A percentile compares a stretch with the other conserved stretches of the same genome.
phyloP scores from a whole-genome alignment of 2,329 filamentous ascomycete species.

The Bipolaris cookei region DNA sequence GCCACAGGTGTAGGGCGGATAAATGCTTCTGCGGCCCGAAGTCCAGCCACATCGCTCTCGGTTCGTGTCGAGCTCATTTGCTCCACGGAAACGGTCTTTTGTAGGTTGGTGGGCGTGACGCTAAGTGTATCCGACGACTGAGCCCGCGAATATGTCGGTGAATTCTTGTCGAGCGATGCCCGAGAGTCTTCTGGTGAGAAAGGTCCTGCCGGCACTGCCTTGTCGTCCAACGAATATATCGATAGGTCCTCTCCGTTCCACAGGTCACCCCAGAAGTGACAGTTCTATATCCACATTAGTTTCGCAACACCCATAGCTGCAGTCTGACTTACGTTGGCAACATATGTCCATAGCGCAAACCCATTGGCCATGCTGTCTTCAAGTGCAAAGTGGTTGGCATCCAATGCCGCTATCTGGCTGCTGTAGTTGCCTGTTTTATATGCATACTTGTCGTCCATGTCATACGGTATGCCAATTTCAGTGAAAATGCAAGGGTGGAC shows the following conservation, averaged over 20 bases:
- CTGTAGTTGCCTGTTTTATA: slow-evolving; percentile 96
- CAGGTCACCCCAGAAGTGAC: slow-evolving; percentile 85
- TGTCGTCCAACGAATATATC: slow-evolving; percentile 85
- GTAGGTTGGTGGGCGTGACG: slow-evolving; percentile 78
- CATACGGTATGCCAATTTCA: slow-evolving; percentile 97
- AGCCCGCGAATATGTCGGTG: slow-evolving; percentile 62
- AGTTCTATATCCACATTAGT: slow-evolving; percentile 64
- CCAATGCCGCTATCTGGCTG: slow-evolving; percentile 88
- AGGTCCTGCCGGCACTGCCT: slow-evolving; percentile 58
- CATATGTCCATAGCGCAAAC: slow-evolving; percentile 89
- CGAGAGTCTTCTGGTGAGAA: slow-evolving; percentile 61
- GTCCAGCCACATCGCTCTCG: slow-evolving; percentile 59
- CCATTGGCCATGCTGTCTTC: slow-evolving; percentile 85
- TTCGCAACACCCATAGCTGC: background rate
- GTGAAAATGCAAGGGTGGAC: slow-evolving; percentile 88
- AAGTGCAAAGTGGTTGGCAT: slow-evolving; percentile 92
- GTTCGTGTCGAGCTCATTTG: slow-evolving; percentile 48
- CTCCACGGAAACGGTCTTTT: slow-evolving; percentile 70
- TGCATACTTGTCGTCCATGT: slow-evolving; percentile 96
- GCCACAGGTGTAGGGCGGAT: slow-evolving; percentile 82
- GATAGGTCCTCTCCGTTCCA: slow-evolving; percentile 99
- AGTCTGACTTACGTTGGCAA: slow-evolving; percentile 61
- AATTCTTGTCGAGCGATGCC: slow-evolving; percentile 56
- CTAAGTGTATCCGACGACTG: slow-evolving; percentile 55
- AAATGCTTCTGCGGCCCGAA: slow-evolving; percentile 90